Evolutionary conservation across 768 basidiomycete genomes (phyloP).

Genomic region (Psilocybe sp.): DNA sequence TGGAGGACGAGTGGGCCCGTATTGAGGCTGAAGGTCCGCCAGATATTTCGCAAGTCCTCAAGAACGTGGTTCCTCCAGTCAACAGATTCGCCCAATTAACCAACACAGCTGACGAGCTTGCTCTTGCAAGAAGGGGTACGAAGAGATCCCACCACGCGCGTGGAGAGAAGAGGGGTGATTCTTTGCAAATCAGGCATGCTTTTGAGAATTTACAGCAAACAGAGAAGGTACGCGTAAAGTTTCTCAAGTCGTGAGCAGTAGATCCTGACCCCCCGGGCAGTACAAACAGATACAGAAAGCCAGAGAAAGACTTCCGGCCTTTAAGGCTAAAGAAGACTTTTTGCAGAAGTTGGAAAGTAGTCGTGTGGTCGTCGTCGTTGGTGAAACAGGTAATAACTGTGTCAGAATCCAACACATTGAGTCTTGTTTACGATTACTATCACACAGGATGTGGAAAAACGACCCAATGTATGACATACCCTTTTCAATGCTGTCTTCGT

Average conservation of each 20-base stretch:
- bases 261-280: conserved; percentile 11
- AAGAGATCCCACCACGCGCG: conserved; percentile 18
- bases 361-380: conserved; percentile 80
- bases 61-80: conserved; percentile 47
- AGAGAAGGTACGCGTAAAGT: conserved; percentile 27
- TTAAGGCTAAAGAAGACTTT: conserved; percentile 61
- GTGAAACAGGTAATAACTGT: conserved; percentile 69
- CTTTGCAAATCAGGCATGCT: conserved; percentile 43
- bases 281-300: conserved; percentile 55
- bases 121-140: neutral
- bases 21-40: conserved; percentile 75
- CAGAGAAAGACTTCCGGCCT: conserved; percentile 74
- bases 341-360: conserved; percentile 52
- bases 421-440: neutral
- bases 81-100: conserved; percentile 5
- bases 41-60: conserved; percentile 64
- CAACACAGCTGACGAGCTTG: neutral
- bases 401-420: neutral
- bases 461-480: conserved; percentile 59
- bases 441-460: conserved; percentile 82
- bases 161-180: conserved; percentile 43
- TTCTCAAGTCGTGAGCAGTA: neutral
- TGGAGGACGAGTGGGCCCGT: conserved; percentile 69
- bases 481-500: neutral
- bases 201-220: conserved; percentile 46